Percentiles rank a stretch among this genome's conserved stretches.
These are phyloP conservation scores for Botrytis porri DNA, from an alignment of 2,329 filamentous ascomycete species.

Conservation along the genomic window DNA sequence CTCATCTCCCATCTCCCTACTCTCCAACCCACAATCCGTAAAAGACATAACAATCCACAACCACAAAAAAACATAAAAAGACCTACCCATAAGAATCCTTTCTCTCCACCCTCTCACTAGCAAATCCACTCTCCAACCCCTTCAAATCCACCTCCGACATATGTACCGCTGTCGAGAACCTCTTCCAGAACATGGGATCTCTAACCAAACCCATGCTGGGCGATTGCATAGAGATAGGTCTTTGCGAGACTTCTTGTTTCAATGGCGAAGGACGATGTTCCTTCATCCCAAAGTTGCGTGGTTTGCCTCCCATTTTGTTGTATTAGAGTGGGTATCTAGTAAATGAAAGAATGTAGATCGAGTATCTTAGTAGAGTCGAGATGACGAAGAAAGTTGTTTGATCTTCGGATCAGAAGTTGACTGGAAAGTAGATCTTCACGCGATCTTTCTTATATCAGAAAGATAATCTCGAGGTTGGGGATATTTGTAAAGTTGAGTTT, in stretches of 20 bases:
- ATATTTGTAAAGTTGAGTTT: neutral
- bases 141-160: conserved; percentile 27
- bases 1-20: too few relatives aligned
- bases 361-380: neutral
- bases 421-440: neutral
- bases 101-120: conserved; percentile 11
- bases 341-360: neutral
- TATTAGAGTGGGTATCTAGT: neutral
- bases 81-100: conserved; percentile 18
- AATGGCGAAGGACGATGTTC: conserved; percentile 36
- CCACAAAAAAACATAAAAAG: neutral
- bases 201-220: conserved; percentile 31
- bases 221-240: conserved; percentile 18
- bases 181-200: conserved; percentile 39
- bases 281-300: conserved; percentile 25
- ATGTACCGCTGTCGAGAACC: conserved; percentile 37
- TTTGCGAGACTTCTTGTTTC: conserved; percentile 31
- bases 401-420: neutral
- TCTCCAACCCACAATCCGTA: too few relatives aligned
- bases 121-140: conserved; percentile 29
- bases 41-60: neutral
- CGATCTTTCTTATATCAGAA: neutral
- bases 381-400: neutral
- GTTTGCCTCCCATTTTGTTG: conserved; percentile 28
- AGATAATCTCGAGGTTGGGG: neutral